These are phyloP conservation scores for Alopecurus myosuroides DNA, from an alignment of 176 grass and related monocot genomes.

Conservation along the genomic window DNA sequence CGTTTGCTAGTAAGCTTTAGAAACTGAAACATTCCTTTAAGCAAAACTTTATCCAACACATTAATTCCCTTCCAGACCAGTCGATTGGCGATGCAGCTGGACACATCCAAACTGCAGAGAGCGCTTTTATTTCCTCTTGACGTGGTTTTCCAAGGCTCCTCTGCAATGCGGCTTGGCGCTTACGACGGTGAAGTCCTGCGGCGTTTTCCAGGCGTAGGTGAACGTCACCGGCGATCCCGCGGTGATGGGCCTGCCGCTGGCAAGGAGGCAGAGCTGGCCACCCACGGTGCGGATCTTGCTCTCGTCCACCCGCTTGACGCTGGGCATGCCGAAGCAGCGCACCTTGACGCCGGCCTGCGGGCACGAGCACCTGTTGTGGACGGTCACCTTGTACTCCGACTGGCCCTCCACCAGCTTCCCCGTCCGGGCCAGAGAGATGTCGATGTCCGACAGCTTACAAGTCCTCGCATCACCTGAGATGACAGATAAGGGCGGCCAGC, in stretches of 20 bases:
- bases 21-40: no score
- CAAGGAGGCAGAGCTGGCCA: neutral
- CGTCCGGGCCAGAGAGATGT: neutral
- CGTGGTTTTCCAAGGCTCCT: no score
- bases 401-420: neutral
- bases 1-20: no score
- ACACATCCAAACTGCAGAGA: no score
- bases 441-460: neutral
- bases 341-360: neutral
- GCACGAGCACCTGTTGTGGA: constrained; percentile 16
- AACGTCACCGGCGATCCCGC: neutral
- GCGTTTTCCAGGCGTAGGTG: constrained; percentile 13
- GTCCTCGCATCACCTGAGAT: neutral
- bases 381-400: neutral
- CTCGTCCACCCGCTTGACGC: neutral
- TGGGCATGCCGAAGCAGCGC: neutral
- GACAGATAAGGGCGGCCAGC: neutral
- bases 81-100: no score
- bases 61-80: no score
- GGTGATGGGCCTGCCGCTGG: neutral
- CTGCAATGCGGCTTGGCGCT: neutral
- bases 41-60: no score
- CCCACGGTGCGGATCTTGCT: neutral
- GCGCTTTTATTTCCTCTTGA: no score
- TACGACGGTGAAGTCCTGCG: neutral